phyloP scores from a whole-genome alignment of 2,329 filamentous ascomycete species.

The Massarina eburnea region DNA sequence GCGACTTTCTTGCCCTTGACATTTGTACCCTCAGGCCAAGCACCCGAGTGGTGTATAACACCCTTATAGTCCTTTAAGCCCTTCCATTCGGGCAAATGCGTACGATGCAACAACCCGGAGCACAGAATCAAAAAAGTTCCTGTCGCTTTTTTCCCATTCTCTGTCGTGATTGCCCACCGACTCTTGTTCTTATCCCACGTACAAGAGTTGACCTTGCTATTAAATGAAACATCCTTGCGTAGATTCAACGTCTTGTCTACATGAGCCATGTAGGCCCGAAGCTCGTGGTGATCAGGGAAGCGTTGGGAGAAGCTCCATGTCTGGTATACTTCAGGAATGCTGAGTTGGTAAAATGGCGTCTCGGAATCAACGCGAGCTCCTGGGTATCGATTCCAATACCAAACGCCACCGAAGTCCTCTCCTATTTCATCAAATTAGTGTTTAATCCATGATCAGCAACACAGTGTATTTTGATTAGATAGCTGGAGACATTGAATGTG shows the following conservation, averaged over 20 bases:
- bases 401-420: constrained; percentile 6
- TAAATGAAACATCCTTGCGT: constrained; percentile 40
- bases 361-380: constrained; percentile 35
- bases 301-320: constrained; percentile 24
- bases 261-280: constrained; percentile 29
- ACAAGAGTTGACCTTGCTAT: constrained; percentile 46
- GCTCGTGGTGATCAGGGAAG: constrained; percentile 27
- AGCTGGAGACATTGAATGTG: too few species aligned
- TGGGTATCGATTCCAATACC: constrained; percentile 22
- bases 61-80: constrained; percentile 20
- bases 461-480: too few species aligned
- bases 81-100: constrained; percentile 20
- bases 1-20: constrained; percentile 26
- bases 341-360: constrained; percentile 33
- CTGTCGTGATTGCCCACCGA: constrained; percentile 50
- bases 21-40: constrained; percentile 40
- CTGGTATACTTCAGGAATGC: constrained; percentile 29
- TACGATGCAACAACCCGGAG: constrained; percentile 19
- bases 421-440: too few species aligned
- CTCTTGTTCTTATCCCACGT: constrained; percentile 42
- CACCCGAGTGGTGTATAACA: constrained; percentile 20
- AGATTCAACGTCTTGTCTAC: constrained; percentile 22
- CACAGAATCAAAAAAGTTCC: constrained; percentile 44
- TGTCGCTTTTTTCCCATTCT: constrained; percentile 46
- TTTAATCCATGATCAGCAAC: too few species aligned